These are phyloP conservation scores for Coriaria nepalensis DNA, from an alignment of 306 rosid genomes.

Conservation along the genomic window DNA sequence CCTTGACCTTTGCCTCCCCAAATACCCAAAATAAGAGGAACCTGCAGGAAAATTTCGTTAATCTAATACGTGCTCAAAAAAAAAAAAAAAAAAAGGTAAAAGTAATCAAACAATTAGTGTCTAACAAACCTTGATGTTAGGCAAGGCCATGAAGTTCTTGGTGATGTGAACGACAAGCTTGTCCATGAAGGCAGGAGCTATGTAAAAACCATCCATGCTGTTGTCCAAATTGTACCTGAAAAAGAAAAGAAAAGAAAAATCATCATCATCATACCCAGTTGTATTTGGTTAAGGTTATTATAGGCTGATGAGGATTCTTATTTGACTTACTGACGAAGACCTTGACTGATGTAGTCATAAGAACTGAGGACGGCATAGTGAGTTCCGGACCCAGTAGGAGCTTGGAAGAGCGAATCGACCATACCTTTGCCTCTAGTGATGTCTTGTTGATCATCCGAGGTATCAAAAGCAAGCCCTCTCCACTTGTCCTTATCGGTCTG, in stretches of 20 bases:
- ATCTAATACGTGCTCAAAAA: not conserved
- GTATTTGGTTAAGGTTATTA: too few species aligned
- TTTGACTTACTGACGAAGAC: constrained; percentile 36
- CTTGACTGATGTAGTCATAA: constrained; percentile 46
- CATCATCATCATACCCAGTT: too few species aligned
- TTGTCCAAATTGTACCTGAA: constrained; percentile 52
- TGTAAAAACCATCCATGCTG: constrained; percentile 46
- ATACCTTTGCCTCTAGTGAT: constrained; percentile 62
- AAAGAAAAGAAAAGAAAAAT: not conserved
- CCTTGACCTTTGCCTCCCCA: constrained; percentile 20
- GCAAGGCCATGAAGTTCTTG: constrained; percentile 57
- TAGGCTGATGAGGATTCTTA: too few species aligned
- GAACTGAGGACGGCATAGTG: constrained; percentile 45
- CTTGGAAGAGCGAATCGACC: constrained; percentile 51
- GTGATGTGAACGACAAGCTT: constrained; percentile 64
- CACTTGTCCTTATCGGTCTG: constrained; percentile 40
- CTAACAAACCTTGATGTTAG: constrained; percentile 47
- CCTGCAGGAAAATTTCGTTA: constrained; percentile 16
- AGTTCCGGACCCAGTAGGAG: constrained; percentile 32
- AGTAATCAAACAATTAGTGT: not conserved
- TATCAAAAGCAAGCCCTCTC: constrained; percentile 40
- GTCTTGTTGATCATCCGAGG: constrained; percentile 56
- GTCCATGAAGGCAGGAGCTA: constrained; percentile 73
- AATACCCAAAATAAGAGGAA: constrained; percentile 60
- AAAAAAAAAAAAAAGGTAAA: not conserved